Evolutionary conservation across 805 yeast genomes (phyloP).

Genomic region (Yarrowia sp.): DNA sequence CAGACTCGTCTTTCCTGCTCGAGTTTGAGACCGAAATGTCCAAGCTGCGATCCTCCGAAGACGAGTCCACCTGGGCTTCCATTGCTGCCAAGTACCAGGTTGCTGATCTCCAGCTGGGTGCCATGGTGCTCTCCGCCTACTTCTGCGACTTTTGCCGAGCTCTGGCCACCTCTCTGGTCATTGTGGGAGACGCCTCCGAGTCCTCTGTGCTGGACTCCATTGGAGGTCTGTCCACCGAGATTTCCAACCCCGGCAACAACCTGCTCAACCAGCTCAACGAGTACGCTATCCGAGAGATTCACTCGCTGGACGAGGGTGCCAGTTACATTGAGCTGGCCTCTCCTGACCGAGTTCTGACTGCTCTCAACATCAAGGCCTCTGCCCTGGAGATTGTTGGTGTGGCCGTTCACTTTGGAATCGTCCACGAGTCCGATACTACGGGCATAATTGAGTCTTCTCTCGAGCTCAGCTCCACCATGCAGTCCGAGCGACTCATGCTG

Average conservation of each 20-base stretch:
- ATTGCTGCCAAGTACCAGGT: slow-evolving; percentile 25
- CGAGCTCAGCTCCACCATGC: slow-evolving; percentile 50
- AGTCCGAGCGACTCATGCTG: slow-evolving; percentile 51
- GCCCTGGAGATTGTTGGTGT: slow-evolving; percentile 61
- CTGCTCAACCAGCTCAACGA: slow-evolving; percentile 29
- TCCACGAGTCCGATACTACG: slow-evolving; percentile 45
- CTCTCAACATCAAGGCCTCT: slow-evolving; percentile 52
- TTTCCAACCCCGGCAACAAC: slow-evolving; percentile 24
- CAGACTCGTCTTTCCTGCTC: slow-evolving; percentile 27
- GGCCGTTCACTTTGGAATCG: slow-evolving; percentile 48
- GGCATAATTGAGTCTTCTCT: slow-evolving; percentile 51
- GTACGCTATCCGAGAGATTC: slow-evolving; percentile 42
- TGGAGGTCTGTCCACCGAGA: slow-evolving; percentile 27
- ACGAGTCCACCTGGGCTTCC: slow-evolving; percentile 27
- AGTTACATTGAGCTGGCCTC: slow-evolving; percentile 54
- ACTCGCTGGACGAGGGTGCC: slow-evolving; percentile 54
- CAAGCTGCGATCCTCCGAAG: slow-evolving; percentile 25
- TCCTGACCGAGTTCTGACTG: slow-evolving; percentile 46
- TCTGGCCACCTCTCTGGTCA: slow-evolving; percentile 27
- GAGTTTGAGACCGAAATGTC: slow-evolving; percentile 29
- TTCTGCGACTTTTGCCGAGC: slow-evolving; percentile 28
- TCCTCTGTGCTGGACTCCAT: neutral
- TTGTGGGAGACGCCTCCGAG: slow-evolving; percentile 9
- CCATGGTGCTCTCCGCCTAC: slow-evolving; percentile 29
- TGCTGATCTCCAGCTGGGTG: slow-evolving; percentile 30